phyloP scores from a whole-genome alignment of 495 filamentous ascomycete genomes.

The Aspergillus steynii region DNA sequence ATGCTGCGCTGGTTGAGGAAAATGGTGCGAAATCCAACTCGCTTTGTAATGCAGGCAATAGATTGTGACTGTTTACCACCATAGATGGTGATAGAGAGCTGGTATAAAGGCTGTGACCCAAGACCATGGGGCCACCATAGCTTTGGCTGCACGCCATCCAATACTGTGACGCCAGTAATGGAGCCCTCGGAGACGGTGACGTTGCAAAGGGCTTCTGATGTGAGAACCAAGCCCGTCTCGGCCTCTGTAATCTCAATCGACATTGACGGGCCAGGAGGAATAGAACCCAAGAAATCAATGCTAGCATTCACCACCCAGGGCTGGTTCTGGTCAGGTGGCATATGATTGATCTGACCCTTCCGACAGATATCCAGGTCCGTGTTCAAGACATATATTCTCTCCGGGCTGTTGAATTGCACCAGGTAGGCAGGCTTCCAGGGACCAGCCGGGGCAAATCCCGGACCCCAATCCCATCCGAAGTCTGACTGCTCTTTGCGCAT shows the following conservation, averaged over 20 bases:
- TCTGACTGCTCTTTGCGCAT: constrained; percentile 71
- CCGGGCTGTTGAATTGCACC: constrained; percentile 49
- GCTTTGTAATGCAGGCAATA: constrained; percentile 52
- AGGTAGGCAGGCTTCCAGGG: constrained; percentile 64
- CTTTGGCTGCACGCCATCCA: constrained; percentile 48
- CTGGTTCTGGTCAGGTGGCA: constrained; percentile 58
- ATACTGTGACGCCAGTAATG: constrained; percentile 51
- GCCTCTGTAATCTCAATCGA: constrained; percentile 55
- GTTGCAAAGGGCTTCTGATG: constrained; percentile 43
- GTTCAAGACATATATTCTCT: constrained; percentile 55
- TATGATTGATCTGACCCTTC: constrained; percentile 58
- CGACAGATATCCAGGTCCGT: constrained; percentile 62
- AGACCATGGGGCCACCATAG: constrained; percentile 67
- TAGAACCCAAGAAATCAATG: constrained; percentile 58
- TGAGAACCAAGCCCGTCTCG: constrained; percentile 45
- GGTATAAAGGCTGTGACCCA: constrained; percentile 61
- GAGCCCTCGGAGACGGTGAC: constrained; percentile 45
- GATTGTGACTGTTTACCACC: constrained; percentile 28
- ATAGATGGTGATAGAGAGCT: constrained; percentile 52
- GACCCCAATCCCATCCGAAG: constrained; percentile 74
- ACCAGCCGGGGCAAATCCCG: constrained; percentile 65
- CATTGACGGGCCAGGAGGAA: constrained; percentile 50
- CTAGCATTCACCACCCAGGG: constrained; percentile 73
- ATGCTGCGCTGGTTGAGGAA: constrained; percentile 63
- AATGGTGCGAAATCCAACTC: constrained; percentile 67